Evolutionary conservation across 2,329 filamentous ascomycete genomes (phyloP).

Genomic region (Trichophyton equinum): DNA sequence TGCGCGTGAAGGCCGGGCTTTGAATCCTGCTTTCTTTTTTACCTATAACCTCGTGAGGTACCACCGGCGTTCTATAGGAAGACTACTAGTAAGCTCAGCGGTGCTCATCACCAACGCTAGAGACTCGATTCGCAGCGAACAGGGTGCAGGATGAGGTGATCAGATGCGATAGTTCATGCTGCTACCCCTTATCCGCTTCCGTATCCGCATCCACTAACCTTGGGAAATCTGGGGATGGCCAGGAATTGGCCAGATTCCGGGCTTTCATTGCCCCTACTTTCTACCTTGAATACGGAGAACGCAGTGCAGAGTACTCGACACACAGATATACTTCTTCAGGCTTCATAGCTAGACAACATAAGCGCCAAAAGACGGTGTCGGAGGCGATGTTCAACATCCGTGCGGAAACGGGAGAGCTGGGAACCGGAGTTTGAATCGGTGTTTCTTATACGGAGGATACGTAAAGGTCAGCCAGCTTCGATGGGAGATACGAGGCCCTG

Average conservation of each 20-base stretch:
- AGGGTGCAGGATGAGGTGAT: not conserved
- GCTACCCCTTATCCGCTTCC: not conserved
- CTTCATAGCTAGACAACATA: not conserved
- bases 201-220: not conserved
- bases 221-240: not conserved
- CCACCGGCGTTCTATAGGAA: not conserved
- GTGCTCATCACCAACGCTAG: slow-evolving; percentile 1
- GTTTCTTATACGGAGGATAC: not conserved
- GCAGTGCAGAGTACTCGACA: not conserved
- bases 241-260: not conserved
- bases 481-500: not conserved
- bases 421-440: not conserved
- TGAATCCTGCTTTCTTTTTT: not conserved
- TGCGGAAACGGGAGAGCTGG: not conserved
- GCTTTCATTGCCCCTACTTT: not conserved
- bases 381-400: not conserved
- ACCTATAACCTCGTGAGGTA: not conserved
- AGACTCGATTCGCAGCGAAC: not conserved
- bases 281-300: not conserved
- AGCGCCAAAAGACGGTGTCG: not conserved
- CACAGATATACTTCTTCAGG: not conserved
- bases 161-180: slow-evolving; percentile 1
- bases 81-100: not conserved
- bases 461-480: not conserved
- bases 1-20: not conserved